phyloP scores from a whole-genome alignment of 441 rosid species.

The Adansonia madagascariensis region DNA sequence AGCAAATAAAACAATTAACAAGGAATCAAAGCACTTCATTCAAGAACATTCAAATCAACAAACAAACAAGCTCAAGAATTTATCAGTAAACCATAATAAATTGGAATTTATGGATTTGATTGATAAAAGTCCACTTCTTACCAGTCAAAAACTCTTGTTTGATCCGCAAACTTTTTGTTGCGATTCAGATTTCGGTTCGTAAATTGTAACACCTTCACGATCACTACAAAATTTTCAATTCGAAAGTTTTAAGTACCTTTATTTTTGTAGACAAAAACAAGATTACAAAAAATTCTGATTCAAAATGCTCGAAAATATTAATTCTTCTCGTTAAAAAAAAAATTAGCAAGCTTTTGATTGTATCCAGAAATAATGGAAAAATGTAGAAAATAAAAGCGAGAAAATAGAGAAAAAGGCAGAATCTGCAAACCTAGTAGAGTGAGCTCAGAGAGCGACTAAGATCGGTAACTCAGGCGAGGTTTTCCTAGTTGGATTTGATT shows the following conservation, averaged over 20 bases:
- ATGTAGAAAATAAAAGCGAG: neutral
- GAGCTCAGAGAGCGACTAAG: neutral
- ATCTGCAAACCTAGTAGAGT: neutral
- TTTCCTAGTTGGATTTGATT: neutral
- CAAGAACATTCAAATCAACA: neutral
- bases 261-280: neutral
- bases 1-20: neutral
- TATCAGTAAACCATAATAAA: neutral
- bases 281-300: neutral
- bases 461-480: neutral
- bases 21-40: neutral
- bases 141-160: neutral
- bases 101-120: neutral
- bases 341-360: neutral
- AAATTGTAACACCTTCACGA: neutral
- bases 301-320: neutral
- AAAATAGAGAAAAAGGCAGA: neutral
- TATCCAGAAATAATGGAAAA: neutral
- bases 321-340: neutral
- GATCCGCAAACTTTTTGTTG: neutral
- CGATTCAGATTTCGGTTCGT: neutral
- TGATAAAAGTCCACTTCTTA: constrained; percentile 1
- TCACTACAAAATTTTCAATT: neutral
- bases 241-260: neutral
- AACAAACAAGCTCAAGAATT: constrained; percentile 4